phyloP scores from a whole-genome alignment of 768 basidiomycete genomes.

The Thelephora ganbajun region DNA sequence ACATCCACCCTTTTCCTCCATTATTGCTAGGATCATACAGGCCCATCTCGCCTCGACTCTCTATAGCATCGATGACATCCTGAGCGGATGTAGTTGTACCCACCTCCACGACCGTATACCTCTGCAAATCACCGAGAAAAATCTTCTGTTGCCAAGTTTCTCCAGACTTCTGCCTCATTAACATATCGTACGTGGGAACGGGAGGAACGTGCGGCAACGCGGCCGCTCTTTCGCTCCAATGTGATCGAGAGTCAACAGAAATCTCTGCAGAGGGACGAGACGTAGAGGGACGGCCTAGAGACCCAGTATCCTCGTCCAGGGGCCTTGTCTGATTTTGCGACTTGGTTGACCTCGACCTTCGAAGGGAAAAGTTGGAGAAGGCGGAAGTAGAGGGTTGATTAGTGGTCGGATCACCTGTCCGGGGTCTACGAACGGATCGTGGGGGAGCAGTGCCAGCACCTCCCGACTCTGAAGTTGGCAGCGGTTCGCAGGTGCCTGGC shows the following conservation, averaged over 20 bases:
- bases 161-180: constrained; percentile 6
- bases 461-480: neutral
- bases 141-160: constrained; percentile 47
- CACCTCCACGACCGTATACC: constrained; percentile 64
- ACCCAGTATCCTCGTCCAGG: no score
- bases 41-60: constrained; percentile 52
- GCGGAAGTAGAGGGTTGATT: constrained; percentile 1
- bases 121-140: constrained; percentile 66
- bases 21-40: constrained; percentile 5
- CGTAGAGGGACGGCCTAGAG: neutral
- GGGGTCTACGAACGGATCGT: constrained; percentile 2
- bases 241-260: constrained; percentile 10
- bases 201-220: constrained; percentile 22
- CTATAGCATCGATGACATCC: constrained; percentile 56
- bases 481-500: constrained; percentile 1
- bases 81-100: constrained; percentile 50
- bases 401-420: constrained; percentile 2
- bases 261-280: constrained; percentile 14
- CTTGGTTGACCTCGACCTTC: constrained; percentile 4
- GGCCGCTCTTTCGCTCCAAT: no score
- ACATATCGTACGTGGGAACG: constrained; percentile 14
- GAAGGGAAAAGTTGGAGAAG: neutral
- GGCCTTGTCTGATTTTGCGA: neutral
- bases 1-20: constrained; percentile 66
- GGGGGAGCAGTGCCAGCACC: constrained; percentile 4